Conservation (phyloP, 2,329 filamentous ascomycete species). For the Colletotrichum sp. region DNA sequence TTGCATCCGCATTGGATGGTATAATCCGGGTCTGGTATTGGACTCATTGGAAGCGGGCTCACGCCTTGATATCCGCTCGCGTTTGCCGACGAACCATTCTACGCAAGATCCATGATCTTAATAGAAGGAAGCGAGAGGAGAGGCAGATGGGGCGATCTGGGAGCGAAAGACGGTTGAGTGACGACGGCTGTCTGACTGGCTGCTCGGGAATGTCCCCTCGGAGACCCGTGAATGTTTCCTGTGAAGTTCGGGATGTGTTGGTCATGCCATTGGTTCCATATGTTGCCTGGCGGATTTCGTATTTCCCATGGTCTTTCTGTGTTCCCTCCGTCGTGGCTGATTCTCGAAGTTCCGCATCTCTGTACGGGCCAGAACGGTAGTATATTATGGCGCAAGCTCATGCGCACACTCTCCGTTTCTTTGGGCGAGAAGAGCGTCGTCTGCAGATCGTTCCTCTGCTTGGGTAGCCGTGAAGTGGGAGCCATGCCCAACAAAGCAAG, state of each 20-base stretch:
- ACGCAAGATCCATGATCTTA: slow-evolving; percentile 10
- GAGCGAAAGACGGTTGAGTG: background rate
- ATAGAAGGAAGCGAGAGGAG: slow-evolving; percentile 2
- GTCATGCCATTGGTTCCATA: background rate
- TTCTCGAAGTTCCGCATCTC: background rate
- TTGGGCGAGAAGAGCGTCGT: background rate
- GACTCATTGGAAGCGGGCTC: background rate
- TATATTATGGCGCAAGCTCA: background rate
- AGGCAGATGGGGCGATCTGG: background rate
- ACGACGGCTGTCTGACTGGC: background rate
- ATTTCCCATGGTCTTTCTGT: background rate
- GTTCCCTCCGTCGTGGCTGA: background rate
- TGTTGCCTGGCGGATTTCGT: background rate
- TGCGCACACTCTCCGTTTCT: background rate
- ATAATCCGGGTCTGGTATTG: slow-evolving; percentile 11
- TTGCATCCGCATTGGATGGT: slow-evolving; percentile 17
- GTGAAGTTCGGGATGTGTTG: background rate
- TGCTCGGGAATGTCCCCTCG: background rate
- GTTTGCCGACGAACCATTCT: slow-evolving; percentile 5
- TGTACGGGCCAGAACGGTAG: background rate
- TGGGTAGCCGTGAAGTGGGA: background rate
- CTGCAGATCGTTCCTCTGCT: slow-evolving; percentile 3
- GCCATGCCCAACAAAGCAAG: slow-evolving; percentile 5
- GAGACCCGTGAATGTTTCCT: background rate
- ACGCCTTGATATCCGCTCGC: background rate